A percentile compares a stretch with the other conserved stretches of the same genome.
These are phyloP conservation scores for Lasiosphaeria hispida DNA, from an alignment of 495 filamentous ascomycete species.

Conservation along the genomic window DNA sequence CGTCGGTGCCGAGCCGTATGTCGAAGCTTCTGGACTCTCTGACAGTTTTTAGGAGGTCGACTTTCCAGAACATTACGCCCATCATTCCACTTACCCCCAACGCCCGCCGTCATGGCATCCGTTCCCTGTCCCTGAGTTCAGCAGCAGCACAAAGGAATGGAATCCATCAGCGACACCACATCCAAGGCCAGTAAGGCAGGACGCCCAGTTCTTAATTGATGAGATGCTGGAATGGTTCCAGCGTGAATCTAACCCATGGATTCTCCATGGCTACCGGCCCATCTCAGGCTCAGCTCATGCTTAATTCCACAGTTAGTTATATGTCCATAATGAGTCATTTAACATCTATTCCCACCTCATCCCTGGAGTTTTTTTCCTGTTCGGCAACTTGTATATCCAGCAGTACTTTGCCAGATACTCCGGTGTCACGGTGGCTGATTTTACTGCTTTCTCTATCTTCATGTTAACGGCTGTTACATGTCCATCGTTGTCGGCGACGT, in stretches of 20 bases:
- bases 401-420: slow-evolving; percentile 34
- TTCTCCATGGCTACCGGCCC: slow-evolving; percentile 72
- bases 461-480: slow-evolving; percentile 41
- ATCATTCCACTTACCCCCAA: too few species aligned
- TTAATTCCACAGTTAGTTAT: slow-evolving; percentile 61
- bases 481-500: slow-evolving; percentile 42
- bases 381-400: slow-evolving; percentile 32
- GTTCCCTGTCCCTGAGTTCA: slow-evolving; percentile 6
- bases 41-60: too few species aligned
- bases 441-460: slow-evolving; percentile 41
- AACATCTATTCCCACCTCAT: slow-evolving; percentile 52
- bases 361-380: slow-evolving; percentile 32
- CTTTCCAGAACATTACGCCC: too few species aligned
- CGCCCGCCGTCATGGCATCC: too few species aligned
- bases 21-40: too few species aligned
- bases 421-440: slow-evolving; percentile 32
- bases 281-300: slow-evolving; percentile 59
- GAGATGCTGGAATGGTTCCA: slow-evolving; percentile 18
- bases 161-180: not conserved
- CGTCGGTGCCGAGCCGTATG: too few species aligned
- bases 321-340: slow-evolving; percentile 49
- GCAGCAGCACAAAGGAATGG: not conserved
- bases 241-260: slow-evolving; percentile 42
- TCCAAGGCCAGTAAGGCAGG: slow-evolving; percentile 5
- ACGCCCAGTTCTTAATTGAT: slow-evolving; percentile 11